Evolutionary conservation across 1,284 basidiomycete genomes (phyloP).

Genomic region (Laetiporus sulphureus): DNA sequence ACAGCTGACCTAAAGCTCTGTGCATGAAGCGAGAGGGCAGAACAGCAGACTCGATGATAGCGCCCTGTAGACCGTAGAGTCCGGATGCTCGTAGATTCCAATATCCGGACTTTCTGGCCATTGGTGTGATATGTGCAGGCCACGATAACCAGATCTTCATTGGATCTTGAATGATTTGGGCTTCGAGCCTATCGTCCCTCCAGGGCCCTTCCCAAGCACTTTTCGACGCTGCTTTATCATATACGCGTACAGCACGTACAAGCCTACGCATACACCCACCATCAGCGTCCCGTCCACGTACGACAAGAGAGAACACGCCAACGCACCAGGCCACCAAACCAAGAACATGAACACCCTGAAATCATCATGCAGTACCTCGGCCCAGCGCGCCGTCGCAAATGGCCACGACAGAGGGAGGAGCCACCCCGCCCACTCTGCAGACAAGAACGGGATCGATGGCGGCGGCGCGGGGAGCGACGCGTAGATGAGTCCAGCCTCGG

Average conservation of each 20-base stretch:
- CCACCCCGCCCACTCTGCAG: slow-evolving; percentile 11
- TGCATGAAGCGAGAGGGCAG: too few relatives aligned
- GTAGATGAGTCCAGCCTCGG: slow-evolving; percentile 84
- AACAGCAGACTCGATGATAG: too few relatives aligned
- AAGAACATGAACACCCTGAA: slow-evolving; percentile 60
- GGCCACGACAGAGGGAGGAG: slow-evolving; percentile 10
- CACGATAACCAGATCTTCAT: not conserved
- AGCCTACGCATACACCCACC: not conserved
- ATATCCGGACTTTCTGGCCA: too few relatives aligned
- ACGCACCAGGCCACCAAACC: slow-evolving; percentile 90
- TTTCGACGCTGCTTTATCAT: slow-evolving; percentile 85
- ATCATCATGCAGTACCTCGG: slow-evolving; percentile 39
- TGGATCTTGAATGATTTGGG: slow-evolving; percentile 23
- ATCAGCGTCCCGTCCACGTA: slow-evolving; percentile 5
- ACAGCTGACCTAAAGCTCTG: too few relatives aligned
- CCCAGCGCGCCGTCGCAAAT: slow-evolving; percentile 4
- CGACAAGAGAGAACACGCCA: not conserved
- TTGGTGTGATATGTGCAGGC: too few relatives aligned
- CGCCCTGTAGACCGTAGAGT: too few relatives aligned
- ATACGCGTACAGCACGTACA: slow-evolving; percentile 81
- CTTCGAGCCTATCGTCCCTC: slow-evolving; percentile 21
- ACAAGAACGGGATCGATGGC: slow-evolving; percentile 8
- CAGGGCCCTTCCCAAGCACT: slow-evolving; percentile 47
- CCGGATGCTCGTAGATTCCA: too few relatives aligned
- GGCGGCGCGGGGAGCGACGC: slow-evolving; percentile 52